Evolutionary conservation across 2,329 filamentous ascomycete genomes (phyloP).

Genomic region (Penicillium brevicompactum): DNA sequence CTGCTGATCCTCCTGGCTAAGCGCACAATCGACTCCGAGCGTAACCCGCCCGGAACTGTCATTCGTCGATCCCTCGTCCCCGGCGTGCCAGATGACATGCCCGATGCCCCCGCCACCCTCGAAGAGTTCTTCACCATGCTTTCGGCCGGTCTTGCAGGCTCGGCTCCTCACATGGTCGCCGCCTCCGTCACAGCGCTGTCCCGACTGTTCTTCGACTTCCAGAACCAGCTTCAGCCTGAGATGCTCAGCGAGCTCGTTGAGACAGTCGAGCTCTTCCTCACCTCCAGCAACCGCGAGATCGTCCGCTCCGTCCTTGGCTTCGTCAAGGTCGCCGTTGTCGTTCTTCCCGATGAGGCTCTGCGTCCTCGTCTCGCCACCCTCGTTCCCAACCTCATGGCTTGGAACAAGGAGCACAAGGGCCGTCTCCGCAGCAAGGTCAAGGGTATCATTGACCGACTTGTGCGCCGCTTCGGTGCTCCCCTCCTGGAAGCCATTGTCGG

Average conservation of each 20-base stretch:
- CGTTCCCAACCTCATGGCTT: slow-evolving; percentile 88
- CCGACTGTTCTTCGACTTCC: slow-evolving; percentile 91
- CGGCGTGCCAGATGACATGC: slow-evolving; percentile 81
- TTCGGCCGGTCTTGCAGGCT: slow-evolving; percentile 88
- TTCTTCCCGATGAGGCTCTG: slow-evolving; percentile 77
- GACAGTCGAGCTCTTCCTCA: slow-evolving; percentile 94
- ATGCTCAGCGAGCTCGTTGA: slow-evolving; percentile 83
- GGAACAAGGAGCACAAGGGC: slow-evolving; percentile 97
- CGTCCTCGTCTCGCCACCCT: slow-evolving; percentile 74
- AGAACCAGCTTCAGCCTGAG: slow-evolving; percentile 65
- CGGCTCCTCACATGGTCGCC: slow-evolving; percentile 94
- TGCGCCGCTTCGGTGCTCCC: slow-evolving; percentile 85
- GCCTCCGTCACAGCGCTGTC: slow-evolving; percentile 95
- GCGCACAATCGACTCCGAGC: slow-evolving; percentile 69
- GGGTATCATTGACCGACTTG: slow-evolving; percentile 93
- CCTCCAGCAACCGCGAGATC: slow-evolving; percentile 94
- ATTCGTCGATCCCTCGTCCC: slow-evolving; percentile 86
- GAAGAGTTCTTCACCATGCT: slow-evolving; percentile 99
- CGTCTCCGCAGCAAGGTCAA: slow-evolving; percentile 97
- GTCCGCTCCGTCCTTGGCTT: slow-evolving; percentile 94
- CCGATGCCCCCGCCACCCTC: slow-evolving; percentile 74
- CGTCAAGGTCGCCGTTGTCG: slow-evolving; percentile 92
- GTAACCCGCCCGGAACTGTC: slow-evolving; percentile 60
- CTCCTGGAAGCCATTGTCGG: slow-evolving; percentile 78
- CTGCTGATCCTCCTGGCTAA: slow-evolving; percentile 86